Conservation (phyloP, 2,329 filamentous ascomycete species). For the Mycosphaerelloides madeirae region DNA sequence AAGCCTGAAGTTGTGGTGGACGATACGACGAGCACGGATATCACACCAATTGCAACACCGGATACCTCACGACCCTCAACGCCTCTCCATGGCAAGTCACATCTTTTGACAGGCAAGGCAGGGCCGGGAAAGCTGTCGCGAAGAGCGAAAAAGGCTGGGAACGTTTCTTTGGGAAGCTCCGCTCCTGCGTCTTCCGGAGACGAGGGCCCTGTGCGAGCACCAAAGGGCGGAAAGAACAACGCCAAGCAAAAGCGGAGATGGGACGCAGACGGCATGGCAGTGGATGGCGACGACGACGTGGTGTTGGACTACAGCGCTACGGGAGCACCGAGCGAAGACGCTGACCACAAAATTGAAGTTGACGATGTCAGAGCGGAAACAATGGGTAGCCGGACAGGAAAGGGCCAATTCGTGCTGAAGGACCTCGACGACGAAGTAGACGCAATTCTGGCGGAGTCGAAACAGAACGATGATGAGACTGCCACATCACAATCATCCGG, state of each 20-base stretch:
- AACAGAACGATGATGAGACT: conserved; percentile 53
- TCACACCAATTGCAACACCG: conserved; percentile 65
- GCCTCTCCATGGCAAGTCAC: conserved; percentile 53
- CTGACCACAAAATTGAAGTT: conserved; percentile 49
- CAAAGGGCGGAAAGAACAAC: conserved; percentile 49
- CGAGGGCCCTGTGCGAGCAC: conserved; percentile 57
- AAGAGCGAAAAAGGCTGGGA: conserved; percentile 67
- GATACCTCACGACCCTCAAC: conserved; percentile 75
- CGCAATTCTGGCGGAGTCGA: conserved; percentile 77
- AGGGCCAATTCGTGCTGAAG: conserved; percentile 89
- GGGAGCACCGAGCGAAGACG: conserved; percentile 49
- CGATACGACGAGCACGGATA: conserved; percentile 57
- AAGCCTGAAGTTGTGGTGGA: conserved; percentile 14
- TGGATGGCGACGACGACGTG: conserved; percentile 72
- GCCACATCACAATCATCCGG: conserved; percentile 61
- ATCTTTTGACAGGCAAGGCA: conserved; percentile 68
- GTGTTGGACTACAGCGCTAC: conserved; percentile 84
- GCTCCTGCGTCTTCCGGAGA: conserved; percentile 76
- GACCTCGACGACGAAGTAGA: conserved; percentile 93
- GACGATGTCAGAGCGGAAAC: conserved; percentile 72
- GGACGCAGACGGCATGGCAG: conserved; percentile 82
- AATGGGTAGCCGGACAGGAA: conserved; percentile 79
- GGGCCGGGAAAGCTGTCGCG: conserved; percentile 76
- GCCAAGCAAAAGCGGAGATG: conserved; percentile 85
- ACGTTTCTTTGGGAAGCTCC: conserved; percentile 41